Base-by-base conservation (phyloP, 805 yeast genomes). In the Metschnikowia gruessii region DNA sequence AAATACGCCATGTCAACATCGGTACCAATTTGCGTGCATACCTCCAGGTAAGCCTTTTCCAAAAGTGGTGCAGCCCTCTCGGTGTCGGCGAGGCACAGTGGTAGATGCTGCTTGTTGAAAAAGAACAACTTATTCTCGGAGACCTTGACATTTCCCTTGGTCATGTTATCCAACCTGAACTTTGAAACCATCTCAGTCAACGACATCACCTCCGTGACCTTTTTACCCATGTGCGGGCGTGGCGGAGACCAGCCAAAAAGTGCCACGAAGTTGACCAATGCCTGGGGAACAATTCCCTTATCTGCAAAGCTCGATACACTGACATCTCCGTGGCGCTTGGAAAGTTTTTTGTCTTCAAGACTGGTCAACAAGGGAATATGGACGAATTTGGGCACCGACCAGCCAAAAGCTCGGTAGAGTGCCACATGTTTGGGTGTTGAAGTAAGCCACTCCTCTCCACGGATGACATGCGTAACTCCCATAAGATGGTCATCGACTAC, bases 371-470 rank as follows among this genome's bases (percentile, higher is more conserved):
- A 68, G 0, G 99, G 99, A 40, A 94, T 85, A 61, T 94, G 99
- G n/a, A 86, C 75, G 62, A 81, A 94, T 16, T 74, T 59, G 0
- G 99, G 99, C 1, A 85, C 80, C 0, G 59, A 53, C 97, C 97
- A 92, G 0, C 87, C 88, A 61, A 92, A 84, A 0, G 97, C 95
- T 15, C 76, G 57, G 61, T 94, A 95, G 42, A 94, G 63, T 0
- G 96, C 92, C 38, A 90, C 75, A 59, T 94, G 99, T 57, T 91
- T 92, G 2, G 97, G 96, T 0, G 99, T 94, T 0, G 98, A 88
- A 1, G 96, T 86, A 10, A 94, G 69, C 99, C 99, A 94, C 64
- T 94, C 99, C 60, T 94, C 99, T 29, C 99, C 99, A 55, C 99
- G 75, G 4, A 94, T 82, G 8, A 94, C 99, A 65, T 94, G 97